These are phyloP conservation scores for Ophiostoma himal-ulmi DNA, from an alignment of 2,329 filamentous ascomycete genomes.

Conservation along the genomic window DNA sequence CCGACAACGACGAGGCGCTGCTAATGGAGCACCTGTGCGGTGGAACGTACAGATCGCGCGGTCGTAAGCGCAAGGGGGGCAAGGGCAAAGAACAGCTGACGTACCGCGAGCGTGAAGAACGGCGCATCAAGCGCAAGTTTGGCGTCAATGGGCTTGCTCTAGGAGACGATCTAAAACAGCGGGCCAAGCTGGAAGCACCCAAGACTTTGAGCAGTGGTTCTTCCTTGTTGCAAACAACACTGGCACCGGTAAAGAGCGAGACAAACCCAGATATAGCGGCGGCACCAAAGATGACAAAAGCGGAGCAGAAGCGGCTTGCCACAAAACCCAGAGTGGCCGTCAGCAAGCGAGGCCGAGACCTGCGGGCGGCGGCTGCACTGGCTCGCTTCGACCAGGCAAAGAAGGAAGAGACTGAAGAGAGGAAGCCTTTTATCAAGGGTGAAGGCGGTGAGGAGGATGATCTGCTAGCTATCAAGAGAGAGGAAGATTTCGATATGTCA, in stretches of 20 bases:
- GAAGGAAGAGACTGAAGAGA: constrained; percentile 33
- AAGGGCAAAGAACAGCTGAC: constrained; percentile 51
- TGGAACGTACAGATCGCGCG: constrained; percentile 64
- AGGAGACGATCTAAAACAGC: constrained; percentile 61
- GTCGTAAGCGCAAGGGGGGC: constrained; percentile 41
- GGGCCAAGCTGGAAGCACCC: constrained; percentile 54
- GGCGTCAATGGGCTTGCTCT: constrained; percentile 62
- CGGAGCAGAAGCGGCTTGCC: constrained; percentile 44
- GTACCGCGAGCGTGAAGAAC: constrained; percentile 68
- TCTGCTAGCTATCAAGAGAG: constrained; percentile 29
- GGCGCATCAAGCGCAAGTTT: constrained; percentile 69
- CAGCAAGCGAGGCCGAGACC: constrained; percentile 67
- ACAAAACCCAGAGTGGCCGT: constrained; percentile 67
- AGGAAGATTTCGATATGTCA: constrained; percentile 28
- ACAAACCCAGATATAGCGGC: background rate
- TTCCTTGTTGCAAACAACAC: background rate
- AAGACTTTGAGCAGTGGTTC: background rate
- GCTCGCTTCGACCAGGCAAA: constrained; percentile 62
- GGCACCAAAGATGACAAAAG: constrained; percentile 35
- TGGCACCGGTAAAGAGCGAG: background rate
- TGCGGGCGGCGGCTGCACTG: constrained; percentile 70
- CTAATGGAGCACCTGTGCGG: constrained; percentile 72
- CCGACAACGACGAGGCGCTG: constrained; percentile 37
- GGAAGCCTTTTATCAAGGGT: constrained; percentile 33
- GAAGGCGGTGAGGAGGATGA: constrained; percentile 34